Evolutionary conservation across 768 basidiomycete species (phyloP), one percentile per base, ranked within the genome.

Genomic region (Kwoniella sp.): DNA sequence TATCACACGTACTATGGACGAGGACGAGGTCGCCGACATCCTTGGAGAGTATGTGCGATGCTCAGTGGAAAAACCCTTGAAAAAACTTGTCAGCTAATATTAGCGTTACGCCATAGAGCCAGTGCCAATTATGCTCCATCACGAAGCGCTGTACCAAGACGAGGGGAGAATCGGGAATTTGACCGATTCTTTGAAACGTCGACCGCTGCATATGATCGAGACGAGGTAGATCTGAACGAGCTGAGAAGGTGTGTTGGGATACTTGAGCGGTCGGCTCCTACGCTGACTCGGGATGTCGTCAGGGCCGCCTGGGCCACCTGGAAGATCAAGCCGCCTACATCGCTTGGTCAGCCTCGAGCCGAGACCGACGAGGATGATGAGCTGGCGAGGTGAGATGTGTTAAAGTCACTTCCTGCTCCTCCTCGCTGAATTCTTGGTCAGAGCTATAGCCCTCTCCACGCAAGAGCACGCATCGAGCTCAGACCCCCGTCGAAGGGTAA

Each of bases 251-350:
- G 3, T 60, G 58, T 25, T 51, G 26, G 32, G 20, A 14, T n/a
- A n/a, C n/a, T n/a, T n/a, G n/a, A n/a, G n/a, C n/a, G n/a, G n/a
- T n/a, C n/a, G n/a, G n/a, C n/a, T n/a, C n/a, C n/a, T n/a, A n/a
- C 40, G 37, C 45, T 46, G 52, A 53, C 26, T 17, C 19, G 20
- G 19, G 33, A 43, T 3, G 19, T 27, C 29, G 20, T 26, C 29
- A 63, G 63, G 29, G 67, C 67, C n/a, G 50, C 59, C 17, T 69
- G 67, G 67, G 61, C 59, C 0, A 69, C 67, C 3, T 69, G 63
- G 67, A 55, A 48, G 31, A 63, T 50, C 9, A 56, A 43, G 11
- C 56, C 61, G 10, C 63, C 63, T 33, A 31, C 46, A 22, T 26
- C 46, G n/a, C 9, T 44, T 12, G 32, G 20, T 34, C 22, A 14